These are phyloP conservation scores for Metschnikowia cerradonensis DNA, from an alignment of 805 yeast genomes.

Conservation along the genomic window DNA sequence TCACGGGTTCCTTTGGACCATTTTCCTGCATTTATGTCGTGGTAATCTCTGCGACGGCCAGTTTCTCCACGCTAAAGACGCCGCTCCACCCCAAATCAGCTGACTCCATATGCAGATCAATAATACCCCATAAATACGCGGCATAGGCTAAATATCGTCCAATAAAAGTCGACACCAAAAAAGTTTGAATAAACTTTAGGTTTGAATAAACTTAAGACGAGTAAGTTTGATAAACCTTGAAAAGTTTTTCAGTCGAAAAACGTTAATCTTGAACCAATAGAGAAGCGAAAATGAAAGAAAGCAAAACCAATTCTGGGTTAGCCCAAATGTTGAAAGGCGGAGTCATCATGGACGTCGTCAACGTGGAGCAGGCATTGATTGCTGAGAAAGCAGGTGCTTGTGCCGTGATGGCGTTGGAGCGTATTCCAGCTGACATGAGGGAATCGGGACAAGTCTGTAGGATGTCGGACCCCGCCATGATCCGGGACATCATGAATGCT, in stretches of 20 bases:
- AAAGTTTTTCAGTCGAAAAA: too few relatives aligned
- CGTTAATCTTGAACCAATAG: too few relatives aligned
- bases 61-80: background rate
- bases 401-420: constrained; percentile 85
- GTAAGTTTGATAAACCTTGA: too few relatives aligned
- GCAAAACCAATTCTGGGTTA: constrained; percentile 65
- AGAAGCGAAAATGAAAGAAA: constrained; percentile 8
- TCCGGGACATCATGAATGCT: constrained; percentile 65
- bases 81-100: background rate
- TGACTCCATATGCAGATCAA: background rate
- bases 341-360: constrained; percentile 72
- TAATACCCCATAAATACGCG: constrained; percentile 3
- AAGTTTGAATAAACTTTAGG: too few relatives aligned
- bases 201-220: too few relatives aligned
- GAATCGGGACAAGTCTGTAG: constrained; percentile 78
- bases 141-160: background rate
- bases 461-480: constrained; percentile 83
- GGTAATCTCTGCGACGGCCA: background rate
- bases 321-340: constrained; percentile 86
- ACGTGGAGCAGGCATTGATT: constrained; percentile 71
- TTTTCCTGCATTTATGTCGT: background rate
- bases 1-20: background rate
- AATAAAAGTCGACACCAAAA: background rate
- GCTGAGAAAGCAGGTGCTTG: constrained; percentile 86
- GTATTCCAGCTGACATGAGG: constrained; percentile 83